A percentile compares a stretch with the other conserved stretches of the same genome.
Evolutionary conservation across 495 filamentous ascomycete species (phyloP).

Genomic region (Trichoderma reesei): DNA sequence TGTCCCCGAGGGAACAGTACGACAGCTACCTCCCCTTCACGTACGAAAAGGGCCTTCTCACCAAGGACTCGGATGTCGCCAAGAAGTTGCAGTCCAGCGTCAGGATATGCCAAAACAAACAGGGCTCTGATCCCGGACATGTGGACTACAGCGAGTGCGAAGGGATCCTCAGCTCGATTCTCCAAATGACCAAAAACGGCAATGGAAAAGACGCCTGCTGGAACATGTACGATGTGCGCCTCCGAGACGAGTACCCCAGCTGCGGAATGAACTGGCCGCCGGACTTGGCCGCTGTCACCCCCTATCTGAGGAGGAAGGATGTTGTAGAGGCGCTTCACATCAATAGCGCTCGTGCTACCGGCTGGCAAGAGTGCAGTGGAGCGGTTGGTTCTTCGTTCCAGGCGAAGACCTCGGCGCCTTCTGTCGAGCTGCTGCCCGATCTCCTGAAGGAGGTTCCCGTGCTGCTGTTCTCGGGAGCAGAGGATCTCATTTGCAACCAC

Average conservation of each 20-base stretch:
- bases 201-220: slow-evolving; percentile 48
- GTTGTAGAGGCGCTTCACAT: slow-evolving; percentile 75
- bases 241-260: slow-evolving; percentile 58
- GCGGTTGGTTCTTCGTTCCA: slow-evolving; percentile 62
- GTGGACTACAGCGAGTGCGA: slow-evolving; percentile 68
- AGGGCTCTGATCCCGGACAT: slow-evolving; percentile 50
- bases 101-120: slow-evolving; percentile 49
- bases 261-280: slow-evolving; percentile 97
- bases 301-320: slow-evolving; percentile 75
- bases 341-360: slow-evolving; percentile 66
- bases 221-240: slow-evolving; percentile 94
- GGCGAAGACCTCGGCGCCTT: slow-evolving; percentile 56
- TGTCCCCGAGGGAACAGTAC: slow-evolving; percentile 83
- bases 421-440: slow-evolving; percentile 64
- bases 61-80: slow-evolving; percentile 53
- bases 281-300: slow-evolving; percentile 64
- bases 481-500: slow-evolving; percentile 96
- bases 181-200: slow-evolving; percentile 43
- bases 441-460: slow-evolving; percentile 67
- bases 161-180: slow-evolving; percentile 56
- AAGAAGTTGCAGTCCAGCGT: slow-evolving; percentile 43
- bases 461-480: slow-evolving; percentile 83
- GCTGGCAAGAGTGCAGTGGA: slow-evolving; percentile 87
- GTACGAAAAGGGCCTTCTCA: slow-evolving; percentile 61
- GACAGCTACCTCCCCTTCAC: slow-evolving; percentile 73